Percentiles rank a stretch among this genome's conserved stretches.
Evolutionary conservation across 2,329 filamentous ascomycete genomes (phyloP).

Genomic region (Neofusicoccum cordaticola): DNA sequence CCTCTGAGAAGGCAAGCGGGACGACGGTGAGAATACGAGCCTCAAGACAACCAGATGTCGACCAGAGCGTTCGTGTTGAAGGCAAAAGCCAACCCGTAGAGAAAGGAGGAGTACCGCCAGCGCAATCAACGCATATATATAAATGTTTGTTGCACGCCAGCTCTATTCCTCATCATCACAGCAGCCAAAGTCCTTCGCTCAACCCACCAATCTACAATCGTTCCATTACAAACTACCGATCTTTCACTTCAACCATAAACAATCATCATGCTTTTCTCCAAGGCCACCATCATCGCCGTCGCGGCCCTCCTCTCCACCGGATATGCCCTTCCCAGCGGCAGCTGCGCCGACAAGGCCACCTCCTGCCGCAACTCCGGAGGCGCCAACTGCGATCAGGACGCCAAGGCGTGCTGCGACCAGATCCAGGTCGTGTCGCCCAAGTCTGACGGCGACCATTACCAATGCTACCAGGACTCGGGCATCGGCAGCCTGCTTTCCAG

Average conservation of each 20-base stretch:
- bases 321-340: background rate
- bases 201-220: background rate
- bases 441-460: background rate
- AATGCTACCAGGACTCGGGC: background rate
- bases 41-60: background rate
- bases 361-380: background rate
- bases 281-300: background rate
- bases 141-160: background rate
- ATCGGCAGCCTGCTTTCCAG: background rate
- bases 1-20: background rate
- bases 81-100: background rate
- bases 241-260: background rate
- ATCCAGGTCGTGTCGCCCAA: background rate
- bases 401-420: background rate
- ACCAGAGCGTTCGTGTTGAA: background rate
- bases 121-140: background rate
- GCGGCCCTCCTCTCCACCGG: background rate
- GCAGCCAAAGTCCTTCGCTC: background rate
- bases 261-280: constrained; percentile 1
- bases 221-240: background rate
- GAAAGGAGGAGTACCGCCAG: background rate
- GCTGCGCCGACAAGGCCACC: background rate
- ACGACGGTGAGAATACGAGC: background rate
- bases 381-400: background rate
- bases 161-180: background rate